Base-by-base conservation (phyloP, 495 filamentous ascomycete species). In the Jackrogersella multiformis region DNA sequence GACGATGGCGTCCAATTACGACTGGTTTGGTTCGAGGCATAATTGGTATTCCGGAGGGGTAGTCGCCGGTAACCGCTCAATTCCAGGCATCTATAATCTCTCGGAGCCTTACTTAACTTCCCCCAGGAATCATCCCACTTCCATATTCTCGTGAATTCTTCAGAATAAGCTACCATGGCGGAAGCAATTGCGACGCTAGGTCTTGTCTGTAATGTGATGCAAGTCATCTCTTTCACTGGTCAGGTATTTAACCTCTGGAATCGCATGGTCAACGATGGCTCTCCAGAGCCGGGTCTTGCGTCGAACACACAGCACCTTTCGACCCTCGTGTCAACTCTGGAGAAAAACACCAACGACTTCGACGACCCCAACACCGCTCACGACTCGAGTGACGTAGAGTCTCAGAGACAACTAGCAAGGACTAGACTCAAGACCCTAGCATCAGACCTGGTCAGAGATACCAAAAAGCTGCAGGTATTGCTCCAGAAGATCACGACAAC, bases 161-260 rank as follows among this genome's bases (percentile, higher is more conserved):
- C 13, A 10, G 10, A 6, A 24, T 12, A 13, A 38, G 15, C 20
- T 32, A 54, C 26, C 32, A 57, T 57, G 54, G 36, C 54, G 21
- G 58, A 62, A 26, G 18, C 46, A n/a, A 51, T 62, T 12, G 46
- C 58, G 9, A 52, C 39, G 6, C 24, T 56, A 23, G 35, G 51
- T 38, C 60, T 64, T 49, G 60, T 49, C 15, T 53, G 59, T 24
- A 16, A n/a, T n/a, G n/a, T n/a, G n/a, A n/a, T n/a, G n/a, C n/a
- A n/a, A n/a, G n/a, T n/a, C n/a, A n/a, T n/a, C n/a, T n/a, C n/a
- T n/a, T n/a, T n/a, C n/a, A n/a, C n/a, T n/a, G n/a, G n/a, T n/a
- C n/a, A n/a, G n/a, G n/a, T n/a, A n/a, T n/a, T n/a, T n/a, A n/a
- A n/a, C n/a, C n/a, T n/a, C n/a, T n/a, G n/a, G n/a, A n/a, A n/a